These are phyloP conservation scores for Paraconiothyrium brasiliense DNA, from an alignment of 2,329 filamentous ascomycete species.

Conservation along the genomic window DNA sequence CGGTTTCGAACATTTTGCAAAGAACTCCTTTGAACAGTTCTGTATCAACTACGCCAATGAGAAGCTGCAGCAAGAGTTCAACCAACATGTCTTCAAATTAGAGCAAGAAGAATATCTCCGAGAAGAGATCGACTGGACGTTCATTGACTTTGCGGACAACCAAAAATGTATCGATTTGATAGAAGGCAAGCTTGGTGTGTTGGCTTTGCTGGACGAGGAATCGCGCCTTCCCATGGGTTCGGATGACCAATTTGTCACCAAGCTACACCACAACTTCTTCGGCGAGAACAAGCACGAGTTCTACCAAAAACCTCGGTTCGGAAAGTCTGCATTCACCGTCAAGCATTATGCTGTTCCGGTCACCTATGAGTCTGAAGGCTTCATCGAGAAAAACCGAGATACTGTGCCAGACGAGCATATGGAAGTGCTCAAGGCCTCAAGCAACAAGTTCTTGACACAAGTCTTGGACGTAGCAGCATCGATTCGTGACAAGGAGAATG, in stretches of 20 bases:
- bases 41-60: conserved; percentile 99
- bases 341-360: conserved; percentile 98
- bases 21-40: conserved; percentile 99
- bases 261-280: conserved; percentile 93
- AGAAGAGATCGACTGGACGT: conserved; percentile 98
- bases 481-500: conserved; percentile 87
- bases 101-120: conserved; percentile 97
- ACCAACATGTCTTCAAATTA: conserved; percentile 98
- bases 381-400: conserved; percentile 99
- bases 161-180: conserved; percentile 99
- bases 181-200: conserved; percentile 92
- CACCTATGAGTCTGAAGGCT: conserved; percentile 98
- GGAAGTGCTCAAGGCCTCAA: conserved; percentile 85
- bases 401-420: conserved; percentile 98
- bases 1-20: conserved; percentile 98
- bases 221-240: conserved; percentile 96
- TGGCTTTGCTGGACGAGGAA: conserved; percentile 94
- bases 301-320: conserved; percentile 98
- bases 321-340: conserved; percentile 96
- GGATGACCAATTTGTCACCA: conserved; percentile 95
- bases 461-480: conserved; percentile 86
- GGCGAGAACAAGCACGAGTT: conserved; percentile 86
- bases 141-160: conserved; percentile 99
- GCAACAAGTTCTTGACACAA: conserved; percentile 83
- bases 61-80: conserved; percentile 98